Base-by-base conservation (phyloP, 345 rosid species). In the Citropsis articulata region DNA sequence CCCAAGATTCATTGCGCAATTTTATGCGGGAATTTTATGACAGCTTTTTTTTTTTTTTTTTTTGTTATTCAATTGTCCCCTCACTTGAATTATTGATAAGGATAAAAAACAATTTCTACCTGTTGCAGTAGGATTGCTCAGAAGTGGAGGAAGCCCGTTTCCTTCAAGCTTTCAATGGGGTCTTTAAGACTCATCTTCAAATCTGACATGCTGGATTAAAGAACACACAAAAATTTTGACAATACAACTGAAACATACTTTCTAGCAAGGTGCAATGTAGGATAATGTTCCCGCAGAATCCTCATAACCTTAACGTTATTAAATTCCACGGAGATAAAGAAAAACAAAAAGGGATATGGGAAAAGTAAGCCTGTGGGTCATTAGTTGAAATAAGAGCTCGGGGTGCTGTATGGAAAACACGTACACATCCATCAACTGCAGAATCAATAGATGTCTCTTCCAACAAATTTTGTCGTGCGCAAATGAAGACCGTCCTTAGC, bases 101-200 rank as follows among this genome's bases (percentile, higher is more conserved):
- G 48, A 42, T 42, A 4, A 42, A 4, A 42, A 10, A 42, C 14
- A 10, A 42, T 42, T 42, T 42, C 48, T 10, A 42, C 14, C 48
- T 42, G 48, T 42, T 10, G 48, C 36, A 6, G 16, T 42, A 2
- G 48, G 14, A 10, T 42, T 42, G 48, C 4, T 42, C 48, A 16
- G 80, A 87, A 80, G 45, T 69, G 78, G 62, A 92, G 81, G 72
- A 36, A 91, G 27, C 87, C 90, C 83, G 90, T 95, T 81, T 92
- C 93, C 91, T 91, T 91, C 86, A 95, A 84, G 85, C 93, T 93
- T 80, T 92, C 94, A 27, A 91, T 90, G 4, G 95, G 94, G 77
- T 92, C 99, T 82, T 89, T 89, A 27, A 95, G 60, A 84, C 89
- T 90, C 95, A 69, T 88, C 97, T 0, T 86, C 87, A 67, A 86